A percentile compares a stretch with the other conserved stretches of the same genome.
phyloP scores from a whole-genome alignment of 106 monocot species.

The Phalaenopsis equestris region DNA sequence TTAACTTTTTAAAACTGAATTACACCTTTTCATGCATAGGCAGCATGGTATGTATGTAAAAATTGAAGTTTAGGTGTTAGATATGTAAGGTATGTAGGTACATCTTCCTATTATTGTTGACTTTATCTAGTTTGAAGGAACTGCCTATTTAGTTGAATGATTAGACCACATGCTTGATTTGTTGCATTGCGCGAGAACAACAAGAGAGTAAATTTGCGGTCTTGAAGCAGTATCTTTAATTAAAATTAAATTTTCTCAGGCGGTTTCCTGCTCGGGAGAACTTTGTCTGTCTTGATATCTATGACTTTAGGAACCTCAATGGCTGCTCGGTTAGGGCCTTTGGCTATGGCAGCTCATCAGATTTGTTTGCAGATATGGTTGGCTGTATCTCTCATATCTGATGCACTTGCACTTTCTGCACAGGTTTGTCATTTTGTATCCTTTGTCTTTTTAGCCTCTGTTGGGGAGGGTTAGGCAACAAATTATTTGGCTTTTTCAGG shows the following conservation, averaged over 20 bases:
- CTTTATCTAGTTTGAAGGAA: not conserved
- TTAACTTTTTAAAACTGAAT: too few species aligned
- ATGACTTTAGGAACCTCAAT: slow-evolving; percentile 93
- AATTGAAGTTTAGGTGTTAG: too few species aligned
- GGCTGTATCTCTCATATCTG: slow-evolving; percentile 91
- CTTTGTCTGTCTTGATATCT: slow-evolving; percentile 72
- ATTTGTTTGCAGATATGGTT: slow-evolving; percentile 97
- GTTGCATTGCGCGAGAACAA: not conserved
- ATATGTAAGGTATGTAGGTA: too few species aligned
- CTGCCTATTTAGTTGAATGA: not conserved
- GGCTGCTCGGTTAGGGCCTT: slow-evolving; percentile 80
- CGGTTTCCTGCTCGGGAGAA: slow-evolving; percentile 79
- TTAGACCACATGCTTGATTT: not conserved
- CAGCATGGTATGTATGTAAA: too few species aligned
- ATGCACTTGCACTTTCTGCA: slow-evolving; percentile 92
- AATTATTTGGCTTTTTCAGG: not conserved
- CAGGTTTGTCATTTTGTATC: slow-evolving; percentile 36
- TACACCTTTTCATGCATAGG: too few species aligned
- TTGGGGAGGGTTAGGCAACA: not conserved
- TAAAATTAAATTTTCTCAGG: slow-evolving; percentile 30
- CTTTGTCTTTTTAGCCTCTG: not conserved
- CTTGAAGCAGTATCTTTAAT: not conserved
- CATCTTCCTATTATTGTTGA: not conserved
- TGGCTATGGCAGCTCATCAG: slow-evolving; percentile 98
- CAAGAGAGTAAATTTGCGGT: not conserved